Evolutionary conservation across 139 green algal species (phyloP).

Genomic region (Chlamydomonas asymmetrica): DNA sequence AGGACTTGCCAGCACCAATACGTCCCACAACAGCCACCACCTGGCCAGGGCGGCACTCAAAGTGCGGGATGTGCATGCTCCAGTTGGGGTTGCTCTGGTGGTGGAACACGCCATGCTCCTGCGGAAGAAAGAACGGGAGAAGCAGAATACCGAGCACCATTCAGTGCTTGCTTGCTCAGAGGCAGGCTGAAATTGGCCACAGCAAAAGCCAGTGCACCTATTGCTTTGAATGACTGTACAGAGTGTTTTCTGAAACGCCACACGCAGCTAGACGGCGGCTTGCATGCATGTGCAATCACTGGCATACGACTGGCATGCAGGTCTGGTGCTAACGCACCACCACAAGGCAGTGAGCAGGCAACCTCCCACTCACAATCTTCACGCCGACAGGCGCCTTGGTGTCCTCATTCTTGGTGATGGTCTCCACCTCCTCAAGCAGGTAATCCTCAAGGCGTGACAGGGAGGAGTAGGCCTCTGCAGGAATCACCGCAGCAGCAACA

Average conservation of each 20-base stretch:
- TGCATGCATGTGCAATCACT: background rate
- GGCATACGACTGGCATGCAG: background rate
- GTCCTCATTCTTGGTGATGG: background rate
- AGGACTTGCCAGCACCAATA: constrained; percentile 52
- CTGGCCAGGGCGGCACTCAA: constrained; percentile 39
- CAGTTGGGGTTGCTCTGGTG: constrained; percentile 48
- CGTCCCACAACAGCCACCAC: constrained; percentile 58
- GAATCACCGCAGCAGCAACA: background rate
- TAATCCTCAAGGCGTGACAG: constrained; percentile 57
- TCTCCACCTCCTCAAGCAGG: constrained; percentile 44
- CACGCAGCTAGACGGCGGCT: no score
- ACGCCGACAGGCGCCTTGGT: no score
- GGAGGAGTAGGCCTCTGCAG: constrained; percentile 38
- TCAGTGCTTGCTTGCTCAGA: no score
- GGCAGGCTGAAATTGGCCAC: no score
- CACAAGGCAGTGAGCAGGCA: no score
- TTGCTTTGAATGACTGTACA: no score
- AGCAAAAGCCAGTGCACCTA: no score
- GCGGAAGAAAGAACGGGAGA: constrained; percentile 14
- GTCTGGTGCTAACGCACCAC: background rate
- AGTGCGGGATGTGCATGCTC: constrained; percentile 41
- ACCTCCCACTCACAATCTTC: no score
- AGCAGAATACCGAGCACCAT: no score
- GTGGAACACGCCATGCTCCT: constrained; percentile 51
- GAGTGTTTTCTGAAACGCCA: no score